These are phyloP conservation scores for Ascochyta viciae-villosae DNA, from an alignment of 2,329 filamentous ascomycete genomes.

Conservation along the genomic window DNA sequence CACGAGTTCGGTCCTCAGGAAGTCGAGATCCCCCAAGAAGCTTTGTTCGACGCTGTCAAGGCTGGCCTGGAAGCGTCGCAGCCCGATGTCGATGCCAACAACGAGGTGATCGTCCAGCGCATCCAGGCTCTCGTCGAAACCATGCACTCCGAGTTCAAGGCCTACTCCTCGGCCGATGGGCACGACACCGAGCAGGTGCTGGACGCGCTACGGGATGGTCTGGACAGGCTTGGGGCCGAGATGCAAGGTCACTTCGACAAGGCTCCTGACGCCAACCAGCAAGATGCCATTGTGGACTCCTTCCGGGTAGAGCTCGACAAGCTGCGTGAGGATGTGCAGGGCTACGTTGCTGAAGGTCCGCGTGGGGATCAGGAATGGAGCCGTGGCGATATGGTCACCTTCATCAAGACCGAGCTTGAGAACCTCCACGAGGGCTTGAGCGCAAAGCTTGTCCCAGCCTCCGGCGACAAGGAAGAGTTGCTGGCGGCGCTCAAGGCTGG, in stretches of 20 bases:
- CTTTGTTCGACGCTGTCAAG: conserved; percentile 65
- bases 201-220: conserved; percentile 84
- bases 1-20: conserved; percentile 52
- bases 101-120: conserved; percentile 66
- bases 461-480: conserved; percentile 48
- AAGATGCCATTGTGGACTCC: conserved; percentile 79
- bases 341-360: conserved; percentile 55
- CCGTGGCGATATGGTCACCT: conserved; percentile 56
- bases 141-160: conserved; percentile 72
- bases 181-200: conserved; percentile 87
- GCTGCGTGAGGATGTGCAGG: conserved; percentile 67
- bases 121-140: conserved; percentile 66
- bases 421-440: conserved; percentile 66
- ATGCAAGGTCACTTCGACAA: conserved; percentile 84
- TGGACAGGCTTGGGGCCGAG: conserved; percentile 79
- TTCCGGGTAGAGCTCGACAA: conserved; percentile 70
- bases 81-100: conserved; percentile 60
- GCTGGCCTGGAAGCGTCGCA: conserved; percentile 62
- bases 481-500: conserved; percentile 49
- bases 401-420: conserved; percentile 65
- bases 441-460: conserved; percentile 50
- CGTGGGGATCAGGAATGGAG: conserved; percentile 50
- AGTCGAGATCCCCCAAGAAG: conserved; percentile 57
- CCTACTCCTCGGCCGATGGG: conserved; percentile 79
- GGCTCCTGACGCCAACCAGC: conserved; percentile 70